Conservation (phyloP, 1,284 basidiomycete species). For the Ganoderma lucidum region DNA sequence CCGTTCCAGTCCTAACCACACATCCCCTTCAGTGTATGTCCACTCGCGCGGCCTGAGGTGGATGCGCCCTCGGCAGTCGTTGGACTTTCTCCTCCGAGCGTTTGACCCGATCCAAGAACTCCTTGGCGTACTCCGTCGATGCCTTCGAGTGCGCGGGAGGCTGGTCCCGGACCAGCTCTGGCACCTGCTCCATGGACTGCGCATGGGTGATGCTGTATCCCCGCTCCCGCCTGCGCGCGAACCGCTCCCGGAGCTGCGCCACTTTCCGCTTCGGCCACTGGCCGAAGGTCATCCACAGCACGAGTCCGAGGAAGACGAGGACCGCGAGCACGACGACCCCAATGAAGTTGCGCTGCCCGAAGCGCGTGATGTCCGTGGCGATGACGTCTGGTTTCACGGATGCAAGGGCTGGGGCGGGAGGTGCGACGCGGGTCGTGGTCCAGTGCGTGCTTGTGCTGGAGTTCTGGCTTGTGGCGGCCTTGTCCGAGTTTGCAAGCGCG, state of each 20-base stretch:
- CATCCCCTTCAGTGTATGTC: slow-evolving; percentile 19
- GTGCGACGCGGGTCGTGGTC: slow-evolving; percentile 9
- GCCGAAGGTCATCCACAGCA: slow-evolving; percentile 42
- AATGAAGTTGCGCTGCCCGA: slow-evolving; percentile 38
- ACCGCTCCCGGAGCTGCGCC: slow-evolving; percentile 16
- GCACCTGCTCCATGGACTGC: slow-evolving; percentile 1
- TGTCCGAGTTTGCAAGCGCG: slow-evolving; percentile 6
- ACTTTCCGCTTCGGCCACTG: slow-evolving; percentile 37
- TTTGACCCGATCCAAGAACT: neutral
- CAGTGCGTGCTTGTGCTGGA: neutral
- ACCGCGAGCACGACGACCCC: slow-evolving; percentile 42
- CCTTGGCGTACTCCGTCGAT: neutral
- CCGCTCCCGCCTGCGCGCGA: slow-evolving; percentile 9
- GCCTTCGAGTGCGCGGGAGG: neutral
- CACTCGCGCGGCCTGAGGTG: slow-evolving; percentile 2
- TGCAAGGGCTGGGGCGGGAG: neutral
- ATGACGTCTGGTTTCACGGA: slow-evolving; percentile 22
- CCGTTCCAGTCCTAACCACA: neutral
- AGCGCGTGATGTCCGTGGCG: slow-evolving; percentile 19
- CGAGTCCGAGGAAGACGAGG: slow-evolving; percentile 38
- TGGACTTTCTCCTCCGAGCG: neutral
- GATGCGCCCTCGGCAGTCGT: neutral
- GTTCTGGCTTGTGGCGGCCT: neutral
- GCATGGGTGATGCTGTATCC: slow-evolving; percentile 3
- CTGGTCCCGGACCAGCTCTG: slow-evolving; percentile 13